Percentiles rank a stretch among this genome's conserved stretches.
Evolutionary conservation across 208 protist species (phyloP).

Genomic region (Trypanosoma lewisi): DNA sequence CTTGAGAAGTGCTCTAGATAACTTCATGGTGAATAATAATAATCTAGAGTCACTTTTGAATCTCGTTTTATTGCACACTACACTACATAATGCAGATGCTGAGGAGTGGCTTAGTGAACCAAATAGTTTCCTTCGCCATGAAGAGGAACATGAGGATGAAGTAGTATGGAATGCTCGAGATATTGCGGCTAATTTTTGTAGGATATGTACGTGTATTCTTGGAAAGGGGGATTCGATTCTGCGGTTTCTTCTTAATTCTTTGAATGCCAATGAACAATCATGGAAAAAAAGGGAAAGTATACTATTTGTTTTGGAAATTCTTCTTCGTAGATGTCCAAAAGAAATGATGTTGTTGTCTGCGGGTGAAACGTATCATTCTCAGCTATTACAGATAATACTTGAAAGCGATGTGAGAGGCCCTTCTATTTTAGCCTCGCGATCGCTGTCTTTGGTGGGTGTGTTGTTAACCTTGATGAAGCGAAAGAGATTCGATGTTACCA

Average conservation of each 20-base stretch:
- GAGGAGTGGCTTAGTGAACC: conserved; percentile 29
- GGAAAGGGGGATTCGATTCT: conserved; percentile 39
- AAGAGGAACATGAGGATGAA: conserved; percentile 58
- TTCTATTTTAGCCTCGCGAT: conserved; percentile 35
- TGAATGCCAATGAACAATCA: conserved; percentile 1
- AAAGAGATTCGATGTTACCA: background rate
- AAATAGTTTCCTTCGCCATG: conserved; percentile 48
- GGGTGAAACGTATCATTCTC: conserved; percentile 35
- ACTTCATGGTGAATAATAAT: conserved; percentile 1
- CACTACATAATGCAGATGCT: conserved; percentile 26
- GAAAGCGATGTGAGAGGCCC: conserved; percentile 27
- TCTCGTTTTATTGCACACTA: conserved; percentile 38
- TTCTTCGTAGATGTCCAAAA: conserved; percentile 28
- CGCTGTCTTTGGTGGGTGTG: conserved; percentile 35
- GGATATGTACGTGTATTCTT: conserved; percentile 27
- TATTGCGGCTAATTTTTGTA: conserved; percentile 33
- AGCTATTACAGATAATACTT: conserved; percentile 34
- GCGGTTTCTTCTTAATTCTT: conserved; percentile 5
- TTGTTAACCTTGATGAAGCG: conserved; percentile 31
- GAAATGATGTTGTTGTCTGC: conserved; percentile 29
- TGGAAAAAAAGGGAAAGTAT: conserved; percentile 42
- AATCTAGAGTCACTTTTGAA: conserved; percentile 24
- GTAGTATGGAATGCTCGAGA: conserved; percentile 43
- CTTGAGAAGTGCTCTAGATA: background rate
- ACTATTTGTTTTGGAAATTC: conserved; percentile 50